phyloP scores from a whole-genome alignment of 2,329 filamentous ascomycete species.

The Aureobasidium leucospermi region DNA sequence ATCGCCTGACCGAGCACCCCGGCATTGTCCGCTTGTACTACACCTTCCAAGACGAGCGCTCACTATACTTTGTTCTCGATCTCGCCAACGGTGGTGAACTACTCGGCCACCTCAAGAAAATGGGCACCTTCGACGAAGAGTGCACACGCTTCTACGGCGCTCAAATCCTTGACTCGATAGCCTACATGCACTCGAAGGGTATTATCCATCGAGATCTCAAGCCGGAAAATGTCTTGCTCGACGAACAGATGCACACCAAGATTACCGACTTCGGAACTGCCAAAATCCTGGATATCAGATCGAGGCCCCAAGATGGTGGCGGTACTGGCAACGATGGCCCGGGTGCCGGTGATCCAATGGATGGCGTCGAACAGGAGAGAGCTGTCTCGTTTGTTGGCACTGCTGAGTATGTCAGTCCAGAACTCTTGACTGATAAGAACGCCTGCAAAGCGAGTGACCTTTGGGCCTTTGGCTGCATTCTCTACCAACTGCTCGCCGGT shows the following conservation, averaged over 20 bases:
- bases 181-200: conserved; percentile 94
- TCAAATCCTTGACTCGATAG: conserved; percentile 91
- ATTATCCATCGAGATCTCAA: conserved; percentile 97
- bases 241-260: conserved; percentile 95
- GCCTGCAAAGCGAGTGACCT: conserved; percentile 96
- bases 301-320: conserved; percentile 11
- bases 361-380: conserved; percentile 58
- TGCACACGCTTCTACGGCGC: conserved; percentile 92
- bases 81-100: conserved; percentile 88
- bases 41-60: conserved; percentile 95
- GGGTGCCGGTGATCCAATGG: conserved; percentile 42
- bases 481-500: conserved; percentile 94
- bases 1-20: conserved; percentile 90
- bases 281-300: conserved; percentile 65
- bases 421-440: conserved; percentile 92
- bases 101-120: conserved; percentile 86
- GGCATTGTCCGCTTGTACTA: conserved; percentile 96
- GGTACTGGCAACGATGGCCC: conserved; percentile 29
- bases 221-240: conserved; percentile 90
- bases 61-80: conserved; percentile 93
- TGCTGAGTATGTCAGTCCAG: conserved; percentile 95
- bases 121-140: conserved; percentile 88
- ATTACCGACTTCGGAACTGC: conserved; percentile 98
- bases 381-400: conserved; percentile 96
- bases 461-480: conserved; percentile 97